Evolutionary conservation across 805 yeast species (phyloP).

Genomic region (Monosporozyma servazzii): DNA sequence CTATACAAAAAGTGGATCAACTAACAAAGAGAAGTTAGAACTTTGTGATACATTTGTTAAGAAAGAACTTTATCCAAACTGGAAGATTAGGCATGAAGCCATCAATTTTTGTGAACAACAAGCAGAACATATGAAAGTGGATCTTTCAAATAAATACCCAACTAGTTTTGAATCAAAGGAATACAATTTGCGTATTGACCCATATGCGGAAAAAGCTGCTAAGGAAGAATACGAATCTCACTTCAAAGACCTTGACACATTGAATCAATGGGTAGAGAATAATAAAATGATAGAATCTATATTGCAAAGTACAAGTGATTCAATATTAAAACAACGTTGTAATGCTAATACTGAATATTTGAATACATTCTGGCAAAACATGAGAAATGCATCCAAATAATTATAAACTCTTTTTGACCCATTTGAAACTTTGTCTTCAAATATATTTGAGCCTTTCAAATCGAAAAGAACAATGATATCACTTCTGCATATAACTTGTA

Average conservation of each 20-base stretch:
- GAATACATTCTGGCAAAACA: conserved; percentile 12
- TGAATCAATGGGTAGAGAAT: conserved; percentile 33
- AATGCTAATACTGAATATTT: conserved; percentile 23
- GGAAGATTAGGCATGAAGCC: conserved; percentile 36
- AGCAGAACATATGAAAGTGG: conserved; percentile 24
- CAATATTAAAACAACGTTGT: conserved; percentile 32
- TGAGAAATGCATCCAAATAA: neutral
- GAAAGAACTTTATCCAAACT: conserved; percentile 36
- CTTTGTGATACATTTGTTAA: conserved; percentile 32
- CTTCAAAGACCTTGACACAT: conserved; percentile 21
- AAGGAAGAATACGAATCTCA: conserved; percentile 25
- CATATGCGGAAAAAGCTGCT: conserved; percentile 39
- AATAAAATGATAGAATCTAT: conserved; percentile 36
- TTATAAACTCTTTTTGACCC: neutral
- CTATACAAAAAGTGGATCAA: conserved; percentile 16
- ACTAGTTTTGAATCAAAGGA: conserved; percentile 13
- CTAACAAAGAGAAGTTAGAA: conserved; percentile 5
- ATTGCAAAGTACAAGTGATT: conserved; percentile 30
- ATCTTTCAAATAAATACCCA: conserved; percentile 17
- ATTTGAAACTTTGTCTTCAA: neutral
- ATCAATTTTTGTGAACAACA: conserved; percentile 36
- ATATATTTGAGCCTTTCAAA: neutral
- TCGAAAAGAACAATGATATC: neutral
- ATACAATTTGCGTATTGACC: conserved; percentile 35
- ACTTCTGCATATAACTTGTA: neutral